These are phyloP conservation scores for Escallonia rubra DNA, from an alignment of 129 eudicot species.

Conservation along the genomic window DNA sequence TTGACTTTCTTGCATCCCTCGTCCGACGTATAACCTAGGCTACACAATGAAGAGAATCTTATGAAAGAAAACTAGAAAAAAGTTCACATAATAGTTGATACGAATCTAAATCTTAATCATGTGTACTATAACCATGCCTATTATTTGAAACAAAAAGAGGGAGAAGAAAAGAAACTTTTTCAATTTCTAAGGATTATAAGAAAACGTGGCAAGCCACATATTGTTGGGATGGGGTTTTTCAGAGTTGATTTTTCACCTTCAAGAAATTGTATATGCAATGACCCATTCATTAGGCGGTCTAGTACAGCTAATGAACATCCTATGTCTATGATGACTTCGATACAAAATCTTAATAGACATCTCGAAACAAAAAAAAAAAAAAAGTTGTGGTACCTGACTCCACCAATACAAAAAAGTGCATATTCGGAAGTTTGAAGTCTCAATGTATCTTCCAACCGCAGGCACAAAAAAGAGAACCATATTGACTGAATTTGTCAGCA, in stretches of 20 bases:
- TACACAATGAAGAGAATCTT: constrained; percentile 27
- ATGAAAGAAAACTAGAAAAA: constrained; percentile 1
- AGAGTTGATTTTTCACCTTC: too few relatives aligned
- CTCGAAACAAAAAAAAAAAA: too few relatives aligned
- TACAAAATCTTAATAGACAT: too few relatives aligned
- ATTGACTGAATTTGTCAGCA: constrained; percentile 84
- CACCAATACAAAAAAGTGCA: constrained; percentile 71
- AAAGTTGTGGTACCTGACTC: constrained; percentile 58
- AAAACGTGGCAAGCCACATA: too few relatives aligned
- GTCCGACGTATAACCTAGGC: constrained; percentile 90
- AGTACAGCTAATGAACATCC: too few relatives aligned
- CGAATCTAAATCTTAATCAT: neutral
- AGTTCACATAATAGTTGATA: constrained; percentile 9
- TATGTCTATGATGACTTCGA: too few relatives aligned
- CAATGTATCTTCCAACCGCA: constrained; percentile 84
- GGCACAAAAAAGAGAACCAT: constrained; percentile 91
- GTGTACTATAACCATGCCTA: neutral
- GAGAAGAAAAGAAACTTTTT: too few relatives aligned
- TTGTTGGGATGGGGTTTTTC: too few relatives aligned
- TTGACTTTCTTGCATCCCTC: constrained; percentile 98
- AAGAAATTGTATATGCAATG: too few relatives aligned
- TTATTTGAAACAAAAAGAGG: neutral
- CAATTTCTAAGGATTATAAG: too few relatives aligned
- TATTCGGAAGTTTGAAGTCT: constrained; percentile 72
- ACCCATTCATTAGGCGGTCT: too few relatives aligned